Percentiles rank a stretch among this genome's conserved stretches.
Evolutionary conservation across 108 stramenopile species (phyloP).

Genomic region (Skeletonema potamos): DNA sequence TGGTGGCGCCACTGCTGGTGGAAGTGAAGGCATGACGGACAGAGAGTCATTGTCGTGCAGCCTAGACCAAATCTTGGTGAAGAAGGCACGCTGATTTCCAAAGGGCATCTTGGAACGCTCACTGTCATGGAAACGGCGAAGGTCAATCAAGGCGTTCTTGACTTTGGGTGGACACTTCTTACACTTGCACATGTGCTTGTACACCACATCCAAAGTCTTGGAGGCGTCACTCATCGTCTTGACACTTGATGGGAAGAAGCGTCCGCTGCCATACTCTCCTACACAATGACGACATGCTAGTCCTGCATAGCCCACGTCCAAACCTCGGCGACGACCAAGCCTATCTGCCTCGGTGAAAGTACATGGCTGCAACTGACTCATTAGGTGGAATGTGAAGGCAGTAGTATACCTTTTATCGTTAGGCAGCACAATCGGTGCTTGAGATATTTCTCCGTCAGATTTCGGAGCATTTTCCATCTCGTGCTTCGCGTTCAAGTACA

Average conservation of each 20-base stretch:
- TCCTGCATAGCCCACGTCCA: conserved; percentile 75
- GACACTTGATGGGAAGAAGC: conserved; percentile 84
- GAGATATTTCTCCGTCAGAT: neutral
- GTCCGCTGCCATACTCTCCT: conserved; percentile 78
- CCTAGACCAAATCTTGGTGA: conserved; percentile 42
- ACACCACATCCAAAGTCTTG: conserved; percentile 77
- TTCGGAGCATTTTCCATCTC: conserved; percentile 7
- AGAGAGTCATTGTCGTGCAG: conserved; percentile 17
- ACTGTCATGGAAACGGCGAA: conserved; percentile 38
- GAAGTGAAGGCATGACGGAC: neutral
- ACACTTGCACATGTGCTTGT: conserved; percentile 79
- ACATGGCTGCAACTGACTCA: conserved; percentile 81
- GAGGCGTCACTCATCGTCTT: conserved; percentile 82
- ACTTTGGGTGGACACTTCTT: conserved; percentile 59
- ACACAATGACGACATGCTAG: conserved; percentile 82
- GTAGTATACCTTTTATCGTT: conserved; percentile 77
- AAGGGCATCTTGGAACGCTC: conserved; percentile 47
- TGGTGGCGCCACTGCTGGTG: conserved; percentile 32
- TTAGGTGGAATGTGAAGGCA: conserved; percentile 70
- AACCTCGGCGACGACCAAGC: conserved; percentile 74
- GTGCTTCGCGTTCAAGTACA: conserved; percentile 4
- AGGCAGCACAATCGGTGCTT: conserved; percentile 50
- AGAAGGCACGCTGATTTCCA: conserved; percentile 58
- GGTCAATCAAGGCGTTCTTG: conserved; percentile 41
- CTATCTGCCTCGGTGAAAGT: conserved; percentile 82